Base-by-base conservation (phyloP, 2,329 filamentous ascomycete species). In the Bimuria novae-zelandiae region DNA sequence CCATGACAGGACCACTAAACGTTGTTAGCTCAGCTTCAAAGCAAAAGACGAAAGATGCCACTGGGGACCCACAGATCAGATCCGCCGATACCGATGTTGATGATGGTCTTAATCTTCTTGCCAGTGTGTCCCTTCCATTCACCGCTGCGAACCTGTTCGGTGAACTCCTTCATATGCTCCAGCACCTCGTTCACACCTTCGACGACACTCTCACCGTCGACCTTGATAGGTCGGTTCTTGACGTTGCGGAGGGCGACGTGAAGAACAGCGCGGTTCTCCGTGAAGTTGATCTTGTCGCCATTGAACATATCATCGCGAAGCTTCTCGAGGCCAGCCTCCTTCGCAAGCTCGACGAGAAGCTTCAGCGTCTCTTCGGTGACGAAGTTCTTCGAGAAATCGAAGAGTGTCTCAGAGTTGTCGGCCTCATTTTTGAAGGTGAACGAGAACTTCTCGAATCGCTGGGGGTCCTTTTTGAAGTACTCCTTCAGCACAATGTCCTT, bases 341-440 rank as follows among this genome's bases (percentile, higher is more conserved):
- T 88, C 59, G 94, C 94, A 23, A 99, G 86, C 80, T 96, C 88
- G 68, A 95, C 82, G 49, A 99, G 84, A 44, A 96, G 83, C 61
- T 88, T 82, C 46, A 97, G 81, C 4, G 93, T 97, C 79, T 97
- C 92, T 65, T 96, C 90, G 57, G 89, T 94, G 68, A 97, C 76
- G 77, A 99, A 92, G 85, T 99, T 99, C 86, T 99, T 99, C 81
- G 89, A 94, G 80, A 96, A 99, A 78, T 99, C 94, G 77, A 97
- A 99, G 60, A 99, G 85, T 69, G 95, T 94, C 62, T 97, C 91
- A 64, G 86, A 87, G 69, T 83, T 83, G 70, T 95, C 90, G 63
- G 89, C 87, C 48, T 84, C 76, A 77, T 90, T 92, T 67, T 84
- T 80, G 77, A 97, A 96, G 70, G 84, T 90, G 75, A 87, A 89